Evolutionary conservation across 2,329 filamentous ascomycete genomes (phyloP), one percentile per base, ranked within the genome.

Genomic region (Penicillium sp.): DNA sequence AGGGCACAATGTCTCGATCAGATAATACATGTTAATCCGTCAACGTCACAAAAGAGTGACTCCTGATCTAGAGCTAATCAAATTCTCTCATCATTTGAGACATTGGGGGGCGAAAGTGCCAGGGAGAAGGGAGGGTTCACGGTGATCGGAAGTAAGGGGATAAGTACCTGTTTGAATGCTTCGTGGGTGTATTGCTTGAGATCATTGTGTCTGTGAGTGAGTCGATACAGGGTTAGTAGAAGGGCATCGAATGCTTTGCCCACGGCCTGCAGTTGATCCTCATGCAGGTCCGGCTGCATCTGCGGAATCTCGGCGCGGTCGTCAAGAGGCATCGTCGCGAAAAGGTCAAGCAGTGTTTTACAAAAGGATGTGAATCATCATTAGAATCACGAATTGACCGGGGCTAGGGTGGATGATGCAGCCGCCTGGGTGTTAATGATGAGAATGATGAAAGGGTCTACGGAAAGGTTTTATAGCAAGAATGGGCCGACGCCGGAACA

Each of bases 41-140:
- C 84, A 80, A 70, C 64, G 75, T 73, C 76, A 74, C 75, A 69
- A 55, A 61, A 54, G 60, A 65, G 77, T 73, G 80, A 77, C 83
- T 88, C 78, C 77, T 84, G 85, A 86, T 88, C 85, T 88, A 88
- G 85, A 89, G 85, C 85, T 88, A 88, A 85, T 71, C 63, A 66
- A 61, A 62, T 63, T 72, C 68, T 73, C 67, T 78, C 76, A 68
- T 77, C 74, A 76, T 72, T 54, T 62, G 65, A 69, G 63, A 66
- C 59, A 53, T 42, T 32, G 29, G 38, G 43, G 47, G 43, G 46
- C 44, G 38, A 43, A 25, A 39, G 25, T 8, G 38, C 27, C 12
- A 46, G 32, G 32, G 25, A n/a, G 26, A 40, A 39, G 46, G n/a
- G 34, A 47, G 43, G 13, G 44, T 8, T 8, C 8, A 4, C 29